Evolutionary conservation across 768 basidiomycete genomes (phyloP), one percentile per base, ranked within the genome.

Genomic region (Albatrellus ellisii): DNA sequence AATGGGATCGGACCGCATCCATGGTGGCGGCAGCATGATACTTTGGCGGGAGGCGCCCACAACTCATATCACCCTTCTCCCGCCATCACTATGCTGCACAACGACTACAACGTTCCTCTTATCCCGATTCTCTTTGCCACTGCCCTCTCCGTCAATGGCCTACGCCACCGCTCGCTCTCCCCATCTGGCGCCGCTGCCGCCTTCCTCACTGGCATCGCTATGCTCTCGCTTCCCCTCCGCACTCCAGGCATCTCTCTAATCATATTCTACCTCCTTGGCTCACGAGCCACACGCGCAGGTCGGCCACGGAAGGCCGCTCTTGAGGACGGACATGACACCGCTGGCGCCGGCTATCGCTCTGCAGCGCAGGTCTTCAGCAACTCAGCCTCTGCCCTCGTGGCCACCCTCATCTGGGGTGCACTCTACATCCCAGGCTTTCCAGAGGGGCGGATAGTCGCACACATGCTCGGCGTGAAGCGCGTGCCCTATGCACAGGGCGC

Each of bases 361-460:
- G 83, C 76, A 12, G 73, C 75, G 64, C 91, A 94, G 61, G 90
- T 90, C 17, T 59, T 92, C 8, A 79, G 76, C 63, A 92, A 90
- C 56, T 84, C 84, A 26, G 64, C 74, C 10, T 67, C 77, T 17
- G 82, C 77, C 0, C 55, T 80, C 17, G 48, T 72, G 3, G 80
- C 79, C 5, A 66, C 69, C 17, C 56, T 74, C 28, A 36, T 69
- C 0, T 91, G 88, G 88, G 75, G 76, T 45, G 62, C 68, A 15
- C 54, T 65, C 1, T 84, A 77, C 47, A 71, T 60, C 12, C 60
- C 75, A 52, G 45, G 61, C 6, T 65, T 60, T 20, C 36, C 59
- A 17, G 54, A 51, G 29, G 47, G 56, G 8, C 42, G 36, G 24
- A 24, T 53, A 17, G 41, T 45, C 2, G 46, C 43, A 14, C 43